These are phyloP conservation scores for Dendrostoma leiphaemia DNA, from an alignment of 2,329 filamentous ascomycete genomes.

Conservation along the genomic window DNA sequence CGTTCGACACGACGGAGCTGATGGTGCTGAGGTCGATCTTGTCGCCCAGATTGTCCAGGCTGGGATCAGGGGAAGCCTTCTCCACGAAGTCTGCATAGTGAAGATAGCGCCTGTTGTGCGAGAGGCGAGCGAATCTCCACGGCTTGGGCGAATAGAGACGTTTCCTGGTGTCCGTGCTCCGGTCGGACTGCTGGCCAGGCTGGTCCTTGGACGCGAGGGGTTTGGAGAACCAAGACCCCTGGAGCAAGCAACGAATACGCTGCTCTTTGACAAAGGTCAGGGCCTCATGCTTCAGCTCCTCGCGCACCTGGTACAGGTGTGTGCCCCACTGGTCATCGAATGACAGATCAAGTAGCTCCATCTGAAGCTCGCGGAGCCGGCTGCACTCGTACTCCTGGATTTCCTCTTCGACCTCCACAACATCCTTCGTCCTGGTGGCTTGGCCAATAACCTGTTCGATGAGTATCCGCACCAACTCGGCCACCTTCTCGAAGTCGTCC, in stretches of 20 bases:
- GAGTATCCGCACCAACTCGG: constrained; percentile 85
- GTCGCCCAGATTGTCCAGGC: constrained; percentile 70
- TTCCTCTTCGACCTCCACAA: constrained; percentile 86
- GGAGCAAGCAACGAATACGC: constrained; percentile 81
- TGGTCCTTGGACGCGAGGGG: constrained; percentile 39
- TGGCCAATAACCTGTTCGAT: constrained; percentile 86
- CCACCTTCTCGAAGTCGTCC: constrained; percentile 92
- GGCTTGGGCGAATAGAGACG: constrained; percentile 48
- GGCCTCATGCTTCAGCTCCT: constrained; percentile 87
- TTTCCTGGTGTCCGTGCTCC: constrained; percentile 36
- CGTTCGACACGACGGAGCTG: constrained; percentile 91
- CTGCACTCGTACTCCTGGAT: constrained; percentile 78
- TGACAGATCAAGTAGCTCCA: constrained; percentile 85
- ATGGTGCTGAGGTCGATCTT: constrained; percentile 86
- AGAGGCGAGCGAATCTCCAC: constrained; percentile 85
- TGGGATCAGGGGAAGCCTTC: constrained; percentile 63
- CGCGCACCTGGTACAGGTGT: constrained; percentile 84
- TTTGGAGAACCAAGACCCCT: constrained; percentile 82
- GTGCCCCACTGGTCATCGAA: constrained; percentile 95
- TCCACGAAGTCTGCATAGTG: constrained; percentile 84
- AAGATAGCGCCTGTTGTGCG: constrained; percentile 84
- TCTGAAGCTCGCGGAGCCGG: constrained; percentile 80
- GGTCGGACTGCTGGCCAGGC: constrained; percentile 39
- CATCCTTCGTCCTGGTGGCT: constrained; percentile 76
- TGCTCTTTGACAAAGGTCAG: constrained; percentile 97